Percentiles rank a stretch among this genome's conserved stretches.
Conservation (phyloP, 371 early-diverging fungal species). For the Zancudomyces culisetae region DNA sequence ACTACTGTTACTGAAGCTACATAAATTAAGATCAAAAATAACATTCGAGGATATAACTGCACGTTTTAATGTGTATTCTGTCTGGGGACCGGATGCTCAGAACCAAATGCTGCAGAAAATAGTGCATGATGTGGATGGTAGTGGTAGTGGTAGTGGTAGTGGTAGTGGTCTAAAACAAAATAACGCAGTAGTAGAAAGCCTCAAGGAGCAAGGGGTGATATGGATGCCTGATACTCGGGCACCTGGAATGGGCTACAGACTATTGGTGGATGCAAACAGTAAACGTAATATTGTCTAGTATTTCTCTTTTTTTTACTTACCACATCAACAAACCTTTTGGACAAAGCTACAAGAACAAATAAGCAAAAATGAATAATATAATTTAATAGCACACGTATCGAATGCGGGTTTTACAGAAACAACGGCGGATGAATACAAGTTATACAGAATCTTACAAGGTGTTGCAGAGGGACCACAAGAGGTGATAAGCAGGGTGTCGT, state of each 20-base stretch:
- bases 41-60: slow-evolving; percentile 39
- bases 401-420: slow-evolving; percentile 31
- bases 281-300: slow-evolving; percentile 3
- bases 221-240: slow-evolving; percentile 37
- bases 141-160: slow-evolving; percentile 6
- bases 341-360: no score
- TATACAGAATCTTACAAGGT: slow-evolving; percentile 61
- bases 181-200: slow-evolving; percentile 22
- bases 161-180: slow-evolving; percentile 11
- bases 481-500: slow-evolving; percentile 39
- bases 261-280: slow-evolving; percentile 20
- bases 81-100: slow-evolving; percentile 39
- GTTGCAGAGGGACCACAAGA: slow-evolving; percentile 80
- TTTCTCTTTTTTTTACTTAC: no score
- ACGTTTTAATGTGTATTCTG: slow-evolving; percentile 33
- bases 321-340: no score
- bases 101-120: no score
- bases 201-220: slow-evolving; percentile 23
- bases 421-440: slow-evolving; percentile 37
- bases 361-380: no score
- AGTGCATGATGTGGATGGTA: slow-evolving; percentile 13
- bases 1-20: slow-evolving; percentile 47
- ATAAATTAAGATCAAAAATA: slow-evolving; percentile 58
- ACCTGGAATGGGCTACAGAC: slow-evolving; percentile 36
- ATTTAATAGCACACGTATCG: no score